Evolutionary conservation across 176 grass and related monocot genomes (phyloP).

Genomic region (Paspalum notatum): DNA sequence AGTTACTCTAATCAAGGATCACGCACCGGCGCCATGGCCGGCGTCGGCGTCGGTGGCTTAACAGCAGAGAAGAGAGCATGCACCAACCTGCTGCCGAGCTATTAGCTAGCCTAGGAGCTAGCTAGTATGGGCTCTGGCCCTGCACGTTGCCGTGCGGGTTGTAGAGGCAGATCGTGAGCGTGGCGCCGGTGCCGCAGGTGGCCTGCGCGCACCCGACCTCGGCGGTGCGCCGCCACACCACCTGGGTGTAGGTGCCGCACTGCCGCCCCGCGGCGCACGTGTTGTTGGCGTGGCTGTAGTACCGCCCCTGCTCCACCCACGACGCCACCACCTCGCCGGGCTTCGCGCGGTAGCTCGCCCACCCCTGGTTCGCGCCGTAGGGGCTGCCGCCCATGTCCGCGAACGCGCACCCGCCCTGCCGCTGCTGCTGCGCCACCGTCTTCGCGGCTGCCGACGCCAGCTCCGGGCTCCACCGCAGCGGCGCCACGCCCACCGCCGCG

Average conservation of each 20-base stretch:
- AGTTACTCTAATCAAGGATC: neutral
- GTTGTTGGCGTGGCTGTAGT: constrained; percentile 71
- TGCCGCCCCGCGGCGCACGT: constrained; percentile 54
- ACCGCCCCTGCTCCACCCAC: constrained; percentile 65
- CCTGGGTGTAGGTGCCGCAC: constrained; percentile 96
- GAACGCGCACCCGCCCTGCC: constrained; percentile 52
- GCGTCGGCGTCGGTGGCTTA: neutral
- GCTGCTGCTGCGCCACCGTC: constrained; percentile 42
- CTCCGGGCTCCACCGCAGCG: constrained; percentile 59
- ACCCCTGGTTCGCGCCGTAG: constrained; percentile 77
- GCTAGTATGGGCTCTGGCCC: constrained; percentile 79
- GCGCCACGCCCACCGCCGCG: constrained; percentile 49
- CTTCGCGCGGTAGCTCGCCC: constrained; percentile 64
- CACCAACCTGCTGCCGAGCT: neutral
- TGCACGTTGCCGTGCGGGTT: constrained; percentile 76
- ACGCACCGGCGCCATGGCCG: neutral
- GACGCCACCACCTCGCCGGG: constrained; percentile 64
- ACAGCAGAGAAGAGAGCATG: too few species aligned
- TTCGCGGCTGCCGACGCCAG: constrained; percentile 30
- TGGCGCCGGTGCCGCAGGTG: constrained; percentile 53
- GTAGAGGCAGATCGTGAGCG: constrained; percentile 79
- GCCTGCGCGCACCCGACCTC: constrained; percentile 76
- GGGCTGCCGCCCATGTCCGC: constrained; percentile 53
- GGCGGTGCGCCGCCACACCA: constrained; percentile 68
- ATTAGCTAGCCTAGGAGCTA: neutral